A percentile compares a stretch with the other conserved stretches of the same genome.
These are phyloP conservation scores for Panicum miliaceum DNA, from an alignment of 176 grass and related monocot genomes.

Conservation along the genomic window DNA sequence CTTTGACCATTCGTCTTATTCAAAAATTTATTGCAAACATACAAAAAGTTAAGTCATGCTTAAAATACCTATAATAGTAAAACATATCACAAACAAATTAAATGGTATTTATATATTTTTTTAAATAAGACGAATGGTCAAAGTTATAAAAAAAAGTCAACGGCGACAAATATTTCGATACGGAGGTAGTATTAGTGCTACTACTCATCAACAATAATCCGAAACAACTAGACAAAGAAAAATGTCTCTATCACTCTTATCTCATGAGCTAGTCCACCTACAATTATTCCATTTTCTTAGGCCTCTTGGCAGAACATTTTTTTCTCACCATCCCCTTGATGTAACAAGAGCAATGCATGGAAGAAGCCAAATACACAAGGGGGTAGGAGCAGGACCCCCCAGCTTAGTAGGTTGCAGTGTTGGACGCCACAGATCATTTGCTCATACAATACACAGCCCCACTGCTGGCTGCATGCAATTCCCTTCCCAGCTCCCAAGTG, in stretches of 20 bases:
- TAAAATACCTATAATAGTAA: no score
- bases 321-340: not conserved
- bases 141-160: no score
- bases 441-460: not conserved
- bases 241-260: not conserved
- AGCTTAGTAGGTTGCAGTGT: not conserved
- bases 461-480: not conserved
- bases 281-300: not conserved
- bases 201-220: not conserved
- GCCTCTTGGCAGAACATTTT: not conserved
- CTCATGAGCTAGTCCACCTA: not conserved
- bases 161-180: no score
- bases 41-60: no score
- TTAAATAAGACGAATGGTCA: no score
- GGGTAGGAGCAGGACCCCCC: not conserved
- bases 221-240: not conserved
- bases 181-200: no score
- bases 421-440: slow-evolving; percentile 38
- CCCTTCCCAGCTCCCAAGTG: slow-evolving; percentile 10
- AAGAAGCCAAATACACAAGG: slow-evolving; percentile 16
- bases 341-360: slow-evolving; percentile 10
- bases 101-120: no score
- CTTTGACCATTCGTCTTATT: no score
- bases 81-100: no score
- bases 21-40: no score